Evolutionary conservation across 164 flowering plant species (phyloP).

Genomic region (Umbilicus rupestris): DNA sequence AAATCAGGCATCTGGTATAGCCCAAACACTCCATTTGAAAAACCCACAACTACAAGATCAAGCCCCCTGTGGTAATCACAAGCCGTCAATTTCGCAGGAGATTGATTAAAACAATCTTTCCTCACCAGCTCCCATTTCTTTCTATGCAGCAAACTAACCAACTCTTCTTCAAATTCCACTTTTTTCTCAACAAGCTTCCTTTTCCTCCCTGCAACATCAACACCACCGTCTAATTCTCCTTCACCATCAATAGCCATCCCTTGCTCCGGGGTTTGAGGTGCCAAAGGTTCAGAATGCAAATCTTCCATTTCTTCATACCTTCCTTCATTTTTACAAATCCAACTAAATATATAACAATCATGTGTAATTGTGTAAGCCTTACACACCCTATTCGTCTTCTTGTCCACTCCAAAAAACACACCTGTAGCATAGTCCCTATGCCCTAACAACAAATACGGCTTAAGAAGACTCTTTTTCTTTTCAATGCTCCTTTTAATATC

Average conservation of each 20-base stretch:
- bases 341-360: conserved; percentile 66
- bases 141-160: conserved; percentile 31
- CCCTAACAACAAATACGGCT: conserved; percentile 72
- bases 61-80: conserved; percentile 86
- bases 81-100: conserved; percentile 57
- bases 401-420: conserved; percentile 60
- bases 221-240: conserved; percentile 6
- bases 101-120: conserved; percentile 64
- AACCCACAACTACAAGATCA: conserved; percentile 82
- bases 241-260: conserved; percentile 17
- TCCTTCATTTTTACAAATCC: conserved; percentile 35
- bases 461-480: conserved; percentile 11
- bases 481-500: conserved; percentile 1
- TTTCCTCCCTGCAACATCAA: conserved; percentile 22
- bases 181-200: conserved; percentile 39
- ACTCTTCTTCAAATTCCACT: conserved; percentile 23
- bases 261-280: conserved; percentile 77
- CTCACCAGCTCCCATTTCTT: conserved; percentile 66
- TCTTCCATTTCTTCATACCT: conserved; percentile 17
- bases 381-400: conserved; percentile 31
- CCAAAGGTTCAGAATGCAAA: conserved; percentile 39
- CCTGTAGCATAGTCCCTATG: conserved; percentile 74
- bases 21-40: conserved; percentile 89
- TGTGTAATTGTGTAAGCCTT: conserved; percentile 57
- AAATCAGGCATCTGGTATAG: conserved; percentile 97